phyloP scores from a whole-genome alignment of 202 grass and related monocot species.

The Saccharum hybrid region DNA sequence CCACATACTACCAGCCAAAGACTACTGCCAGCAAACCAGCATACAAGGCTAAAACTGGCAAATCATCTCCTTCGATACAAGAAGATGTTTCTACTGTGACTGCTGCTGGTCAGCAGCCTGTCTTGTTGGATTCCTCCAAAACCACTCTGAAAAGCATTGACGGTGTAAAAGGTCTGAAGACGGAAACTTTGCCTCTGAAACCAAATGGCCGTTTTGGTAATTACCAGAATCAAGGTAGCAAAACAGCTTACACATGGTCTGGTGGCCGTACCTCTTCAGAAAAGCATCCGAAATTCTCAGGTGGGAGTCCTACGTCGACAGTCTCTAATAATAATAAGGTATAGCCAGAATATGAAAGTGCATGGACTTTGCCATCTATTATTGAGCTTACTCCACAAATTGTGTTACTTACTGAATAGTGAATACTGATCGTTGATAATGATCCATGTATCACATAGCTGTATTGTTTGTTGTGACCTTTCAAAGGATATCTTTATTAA shows the following conservation, averaged over 20 bases:
- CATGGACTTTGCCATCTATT: slow-evolving; percentile 37
- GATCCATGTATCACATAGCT: neutral
- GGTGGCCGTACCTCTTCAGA: slow-evolving; percentile 47
- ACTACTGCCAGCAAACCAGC: slow-evolving; percentile 45
- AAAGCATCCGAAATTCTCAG: slow-evolving; percentile 45
- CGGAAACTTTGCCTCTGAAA: slow-evolving; percentile 41
- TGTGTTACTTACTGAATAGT: slow-evolving; percentile 18
- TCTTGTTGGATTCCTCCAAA: slow-evolving; percentile 47
- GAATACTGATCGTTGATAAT: neutral
- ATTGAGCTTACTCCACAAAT: slow-evolving; percentile 20
- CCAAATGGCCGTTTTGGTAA: slow-evolving; percentile 36
- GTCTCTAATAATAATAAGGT: slow-evolving; percentile 52
- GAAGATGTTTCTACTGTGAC: slow-evolving; percentile 44
- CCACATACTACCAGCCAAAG: slow-evolving; percentile 60
- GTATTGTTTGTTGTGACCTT: neutral
- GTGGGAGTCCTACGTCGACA: slow-evolving; percentile 44
- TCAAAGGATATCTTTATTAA: neutral
- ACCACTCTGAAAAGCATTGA: slow-evolving; percentile 39
- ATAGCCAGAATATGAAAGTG: slow-evolving; percentile 47
- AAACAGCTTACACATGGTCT: slow-evolving; percentile 48
- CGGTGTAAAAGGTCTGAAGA: slow-evolving; percentile 50
- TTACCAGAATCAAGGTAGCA: slow-evolving; percentile 58
- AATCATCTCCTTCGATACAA: slow-evolving; percentile 33
- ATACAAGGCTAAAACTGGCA: slow-evolving; percentile 50
- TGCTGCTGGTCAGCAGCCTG: slow-evolving; percentile 47